A percentile compares a stretch with the other conserved stretches of the same genome.
phyloP scores from a whole-genome alignment of 2,329 filamentous ascomycete species.

The Ophiosphaerella korrae region DNA sequence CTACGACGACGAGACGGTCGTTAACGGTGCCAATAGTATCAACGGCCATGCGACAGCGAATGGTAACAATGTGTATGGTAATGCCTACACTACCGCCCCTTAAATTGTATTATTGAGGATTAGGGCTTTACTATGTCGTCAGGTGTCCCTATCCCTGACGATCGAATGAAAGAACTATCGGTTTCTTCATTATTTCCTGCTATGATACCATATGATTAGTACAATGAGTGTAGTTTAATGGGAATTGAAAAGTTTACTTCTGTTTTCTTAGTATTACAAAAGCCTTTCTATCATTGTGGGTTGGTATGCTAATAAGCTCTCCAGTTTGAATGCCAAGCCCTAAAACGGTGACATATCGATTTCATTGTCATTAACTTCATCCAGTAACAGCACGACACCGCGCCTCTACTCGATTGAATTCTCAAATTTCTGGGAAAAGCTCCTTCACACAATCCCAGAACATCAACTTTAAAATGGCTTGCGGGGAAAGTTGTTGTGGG shows the following conservation, averaged over 20 bases:
- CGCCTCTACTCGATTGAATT: no score
- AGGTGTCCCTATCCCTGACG: not conserved
- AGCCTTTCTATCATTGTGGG: no score
- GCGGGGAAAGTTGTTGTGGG: not conserved
- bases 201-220: not conserved
- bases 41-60: slow-evolving; percentile 20
- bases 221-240: not conserved
- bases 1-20: slow-evolving; percentile 29
- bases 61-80: slow-evolving; percentile 14
- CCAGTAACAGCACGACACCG: no score
- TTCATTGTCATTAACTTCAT: not conserved
- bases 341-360: slow-evolving; percentile 1
- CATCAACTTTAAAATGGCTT: not conserved
- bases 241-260: not conserved
- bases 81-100: slow-evolving; percentile 22
- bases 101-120: slow-evolving; percentile 1
- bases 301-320: not conserved
- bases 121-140: not conserved
- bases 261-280: no score
- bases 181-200: not conserved
- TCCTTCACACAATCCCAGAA: not conserved
- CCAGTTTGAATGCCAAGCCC: not conserved
- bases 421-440: no score
- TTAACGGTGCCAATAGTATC: slow-evolving; percentile 10
- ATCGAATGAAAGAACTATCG: not conserved